phyloP scores from a whole-genome alignment of 2,329 filamentous ascomycete genomes.

The Tolypocladium tundrense region DNA sequence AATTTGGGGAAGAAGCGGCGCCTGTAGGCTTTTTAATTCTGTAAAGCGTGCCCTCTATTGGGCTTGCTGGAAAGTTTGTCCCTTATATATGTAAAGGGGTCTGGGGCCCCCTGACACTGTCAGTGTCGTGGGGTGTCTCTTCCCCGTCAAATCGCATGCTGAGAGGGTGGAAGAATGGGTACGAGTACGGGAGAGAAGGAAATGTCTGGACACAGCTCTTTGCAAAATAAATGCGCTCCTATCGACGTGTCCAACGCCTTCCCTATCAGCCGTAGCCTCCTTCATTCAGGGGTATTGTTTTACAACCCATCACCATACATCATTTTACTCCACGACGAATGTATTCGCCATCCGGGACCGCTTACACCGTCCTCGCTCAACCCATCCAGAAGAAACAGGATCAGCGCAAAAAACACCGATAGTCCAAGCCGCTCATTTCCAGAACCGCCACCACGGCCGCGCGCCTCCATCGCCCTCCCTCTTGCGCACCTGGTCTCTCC shows the following conservation, averaged over 20 bases:
- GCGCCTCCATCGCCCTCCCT: slow-evolving; percentile 24
- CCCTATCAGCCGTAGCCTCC: background rate
- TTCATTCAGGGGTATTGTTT: background rate
- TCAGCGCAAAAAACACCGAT: background rate
- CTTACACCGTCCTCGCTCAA: background rate
- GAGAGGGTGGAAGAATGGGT: no score
- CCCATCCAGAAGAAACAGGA: background rate
- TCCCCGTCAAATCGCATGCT: no score
- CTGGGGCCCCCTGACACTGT: no score
- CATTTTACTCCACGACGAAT: background rate
- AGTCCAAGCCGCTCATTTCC: slow-evolving; percentile 27
- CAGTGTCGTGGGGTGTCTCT: no score
- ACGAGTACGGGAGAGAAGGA: no score
- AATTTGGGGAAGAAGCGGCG: no score
- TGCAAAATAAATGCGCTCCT: background rate
- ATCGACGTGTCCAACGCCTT: background rate
- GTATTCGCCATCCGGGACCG: background rate
- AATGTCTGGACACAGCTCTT: no score
- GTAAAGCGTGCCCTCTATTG: no score
- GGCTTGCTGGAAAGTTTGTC: no score
- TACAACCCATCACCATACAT: background rate
- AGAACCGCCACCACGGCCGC: slow-evolving; percentile 49
- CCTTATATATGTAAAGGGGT: no score
- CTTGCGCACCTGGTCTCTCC: slow-evolving; percentile 43
- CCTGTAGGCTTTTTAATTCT: no score